phyloP scores from a whole-genome alignment of 768 basidiomycete species.

The Suillus paluster region DNA sequence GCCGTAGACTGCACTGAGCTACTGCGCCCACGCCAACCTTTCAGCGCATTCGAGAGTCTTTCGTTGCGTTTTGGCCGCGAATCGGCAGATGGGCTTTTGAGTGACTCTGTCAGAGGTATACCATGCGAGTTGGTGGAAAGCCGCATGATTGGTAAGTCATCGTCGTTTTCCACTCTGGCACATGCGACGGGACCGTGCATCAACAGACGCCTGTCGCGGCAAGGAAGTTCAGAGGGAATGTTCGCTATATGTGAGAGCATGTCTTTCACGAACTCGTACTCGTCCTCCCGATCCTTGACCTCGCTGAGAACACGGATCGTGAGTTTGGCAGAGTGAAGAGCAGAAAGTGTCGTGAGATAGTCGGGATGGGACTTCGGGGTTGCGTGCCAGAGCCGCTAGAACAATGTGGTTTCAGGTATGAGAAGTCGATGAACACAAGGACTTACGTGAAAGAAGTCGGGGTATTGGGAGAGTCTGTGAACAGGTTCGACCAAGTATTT shows the following conservation, averaged over 20 bases:
- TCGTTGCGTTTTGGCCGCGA: constrained; percentile 23
- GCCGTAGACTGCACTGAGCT: constrained; percentile 39
- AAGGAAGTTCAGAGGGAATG: constrained; percentile 59
- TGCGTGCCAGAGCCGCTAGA: constrained; percentile 66
- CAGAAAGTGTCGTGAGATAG: constrained; percentile 67
- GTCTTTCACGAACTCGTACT: constrained; percentile 74
- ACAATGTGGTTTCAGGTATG: constrained; percentile 11
- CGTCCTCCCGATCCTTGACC: constrained; percentile 85
- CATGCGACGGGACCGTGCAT: constrained; percentile 61
- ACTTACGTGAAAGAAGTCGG: constrained; percentile 74
- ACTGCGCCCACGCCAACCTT: constrained; percentile 50
- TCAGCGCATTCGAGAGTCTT: constrained; percentile 44
- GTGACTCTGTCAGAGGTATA: neutral
- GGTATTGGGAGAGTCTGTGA: constrained; percentile 71
- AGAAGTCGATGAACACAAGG: neutral
- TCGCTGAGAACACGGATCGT: constrained; percentile 81
- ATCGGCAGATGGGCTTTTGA: neutral
- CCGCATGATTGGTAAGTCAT: constrained; percentile 15
- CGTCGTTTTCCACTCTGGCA: constrained; percentile 45
- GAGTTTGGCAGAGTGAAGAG: constrained; percentile 67
- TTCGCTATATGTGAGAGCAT: constrained; percentile 64
- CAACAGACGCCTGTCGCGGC: constrained; percentile 75
- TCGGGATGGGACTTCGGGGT: constrained; percentile 76
- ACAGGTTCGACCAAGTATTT: constrained; percentile 78
- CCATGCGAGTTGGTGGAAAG: constrained; percentile 13